Evolutionary conservation across 768 basidiomycete species (phyloP).

Genomic region (Macrolepiota dolichaula): DNA sequence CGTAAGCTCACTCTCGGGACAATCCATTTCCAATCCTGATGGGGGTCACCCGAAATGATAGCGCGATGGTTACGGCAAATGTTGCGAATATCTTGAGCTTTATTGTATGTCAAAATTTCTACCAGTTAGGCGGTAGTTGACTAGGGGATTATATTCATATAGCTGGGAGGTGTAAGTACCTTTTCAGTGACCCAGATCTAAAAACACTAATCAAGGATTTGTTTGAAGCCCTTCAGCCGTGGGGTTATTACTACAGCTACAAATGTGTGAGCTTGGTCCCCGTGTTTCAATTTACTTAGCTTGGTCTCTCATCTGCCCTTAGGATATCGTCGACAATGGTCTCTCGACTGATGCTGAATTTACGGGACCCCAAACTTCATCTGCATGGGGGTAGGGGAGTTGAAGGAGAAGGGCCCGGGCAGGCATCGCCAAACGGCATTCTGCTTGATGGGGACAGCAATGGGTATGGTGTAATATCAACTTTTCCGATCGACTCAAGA

Average conservation of each 20-base stretch:
- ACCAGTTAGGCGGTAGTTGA: not conserved
- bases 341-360: conserved; percentile 21
- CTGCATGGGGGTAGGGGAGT: not conserved
- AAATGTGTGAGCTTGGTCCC: conserved; percentile 20
- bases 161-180: not conserved
- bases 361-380: conserved; percentile 21
- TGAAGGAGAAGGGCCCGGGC: not conserved
- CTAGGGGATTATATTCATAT: not conserved
- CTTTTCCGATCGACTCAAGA: too few species aligned
- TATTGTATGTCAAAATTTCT: conserved; percentile 10
- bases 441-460: too few species aligned
- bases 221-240: conserved; percentile 14
- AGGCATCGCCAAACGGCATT: too few species aligned
- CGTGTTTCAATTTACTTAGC: not conserved
- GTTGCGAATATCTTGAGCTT: conserved; percentile 15
- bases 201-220: not conserved
- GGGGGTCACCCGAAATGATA: conserved; percentile 3
- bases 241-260: conserved; percentile 22
- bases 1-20: conserved; percentile 18
- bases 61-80: not conserved
- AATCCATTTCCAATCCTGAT: not conserved
- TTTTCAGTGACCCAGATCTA: not conserved
- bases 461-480: too few species aligned
- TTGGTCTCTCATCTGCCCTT: not conserved
- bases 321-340: conserved; percentile 19